These are phyloP conservation scores for Carex littledalei DNA, from an alignment of 176 grass and related monocot genomes.

Conservation along the genomic window DNA sequence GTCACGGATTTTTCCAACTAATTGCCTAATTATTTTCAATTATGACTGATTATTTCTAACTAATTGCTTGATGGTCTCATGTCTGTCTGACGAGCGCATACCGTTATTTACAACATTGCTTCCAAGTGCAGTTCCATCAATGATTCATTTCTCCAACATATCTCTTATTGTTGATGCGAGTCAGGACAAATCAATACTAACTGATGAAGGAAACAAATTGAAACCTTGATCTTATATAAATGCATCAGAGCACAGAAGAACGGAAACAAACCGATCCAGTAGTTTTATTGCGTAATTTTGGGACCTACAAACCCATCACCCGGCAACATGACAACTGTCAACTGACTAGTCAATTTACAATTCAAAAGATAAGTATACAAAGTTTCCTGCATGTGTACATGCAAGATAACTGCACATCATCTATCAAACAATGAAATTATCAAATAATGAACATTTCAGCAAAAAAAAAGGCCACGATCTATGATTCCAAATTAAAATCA, in stretches of 20 bases:
- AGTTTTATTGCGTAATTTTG: not conserved
- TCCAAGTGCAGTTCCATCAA: not conserved
- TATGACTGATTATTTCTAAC: too few relatives aligned
- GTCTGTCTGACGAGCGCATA: too few relatives aligned
- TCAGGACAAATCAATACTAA: not conserved
- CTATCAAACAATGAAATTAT: not conserved
- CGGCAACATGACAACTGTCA: not conserved
- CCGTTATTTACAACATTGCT: not conserved
- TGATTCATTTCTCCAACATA: not conserved
- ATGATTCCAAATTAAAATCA: constrained; percentile 28
- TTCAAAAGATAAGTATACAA: not conserved
- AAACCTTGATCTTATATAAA: not conserved
- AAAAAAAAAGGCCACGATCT: not conserved
- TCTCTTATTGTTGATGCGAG: not conserved
- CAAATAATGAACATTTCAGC: not conserved
- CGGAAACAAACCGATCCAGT: not conserved
- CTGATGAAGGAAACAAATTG: too few relatives aligned
- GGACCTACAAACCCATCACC: not conserved
- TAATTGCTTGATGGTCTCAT: too few relatives aligned
- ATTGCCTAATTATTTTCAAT: too few relatives aligned
- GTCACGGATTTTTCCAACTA: too few relatives aligned
- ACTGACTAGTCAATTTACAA: not conserved
- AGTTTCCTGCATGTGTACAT: not conserved
- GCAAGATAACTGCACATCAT: not conserved
- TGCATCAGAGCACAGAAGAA: not conserved